Evolutionary conservation across 805 yeast species (phyloP), one percentile per base, ranked within the genome.

Genomic region (Kazachstania kunashirensis): DNA sequence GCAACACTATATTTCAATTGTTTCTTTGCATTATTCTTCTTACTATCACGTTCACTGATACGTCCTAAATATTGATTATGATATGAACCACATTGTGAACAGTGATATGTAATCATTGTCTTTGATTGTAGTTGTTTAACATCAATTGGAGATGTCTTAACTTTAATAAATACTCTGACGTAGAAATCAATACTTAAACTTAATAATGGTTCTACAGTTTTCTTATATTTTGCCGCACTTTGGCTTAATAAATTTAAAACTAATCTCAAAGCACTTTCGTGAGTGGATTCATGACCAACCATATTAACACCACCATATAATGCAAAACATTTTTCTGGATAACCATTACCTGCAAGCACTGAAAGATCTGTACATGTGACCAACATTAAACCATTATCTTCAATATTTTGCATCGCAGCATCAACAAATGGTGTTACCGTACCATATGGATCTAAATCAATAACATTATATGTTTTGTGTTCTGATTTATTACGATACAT

Each of bases 361-460:
- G 95, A 95, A 12, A 94, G 70, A 62, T 92, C 99, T 0, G 99
- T 92, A 58, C 98, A 92, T 0, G 99, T 92, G 3, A 92, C 89
- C 34, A 92, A 64, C 46, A 92, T 61, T 29, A 92, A 52, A 1
- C 97, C 99, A 38, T 79, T 88, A 47, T 88, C 86, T 33, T 71
- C 73, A n/a, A 88, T 72, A 23, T 79, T 66, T 51, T 85, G 94
- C 23, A 92, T 66, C 0, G 97, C 96, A 23, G 92, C 76, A 57
- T 92, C 98, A 20, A 92, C 69, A 55, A 92, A 92, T 6, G 98
- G 98, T 0, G 96, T 75, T 0, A 96, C 98, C 0, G 96, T 81
- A 21, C 99, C 99, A 55, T 92, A 92, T 0, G 99, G 99, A 59
- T 92, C 99, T 35, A 92, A 68, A 61, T 92, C 99, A 40, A 92